Percentiles rank a stretch among this genome's conserved stretches.
phyloP scores from a whole-genome alignment of 2,329 filamentous ascomycete genomes.

The Lachnellula hyalina region DNA sequence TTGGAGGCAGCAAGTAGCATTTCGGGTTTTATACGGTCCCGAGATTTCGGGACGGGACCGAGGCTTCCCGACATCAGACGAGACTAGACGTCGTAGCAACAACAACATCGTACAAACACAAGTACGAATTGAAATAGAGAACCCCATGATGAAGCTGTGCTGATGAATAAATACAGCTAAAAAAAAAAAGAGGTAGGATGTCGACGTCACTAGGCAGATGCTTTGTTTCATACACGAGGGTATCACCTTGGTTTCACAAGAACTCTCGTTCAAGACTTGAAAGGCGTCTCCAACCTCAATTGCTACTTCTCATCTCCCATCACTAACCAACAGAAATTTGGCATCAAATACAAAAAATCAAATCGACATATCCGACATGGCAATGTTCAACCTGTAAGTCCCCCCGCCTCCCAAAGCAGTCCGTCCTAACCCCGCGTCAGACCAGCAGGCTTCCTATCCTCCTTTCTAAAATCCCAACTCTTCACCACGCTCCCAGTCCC shows the following conservation, averaged over 20 bases:
- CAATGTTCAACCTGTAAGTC: slow-evolving; percentile 7
- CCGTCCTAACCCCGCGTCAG: slow-evolving; percentile 5
- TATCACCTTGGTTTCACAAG: slow-evolving; percentile 8
- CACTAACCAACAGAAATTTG: background rate
- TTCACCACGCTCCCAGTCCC: slow-evolving; percentile 24
- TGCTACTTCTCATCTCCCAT: background rate
- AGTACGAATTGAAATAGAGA: background rate
- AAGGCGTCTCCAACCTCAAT: background rate
- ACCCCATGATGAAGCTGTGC: background rate
- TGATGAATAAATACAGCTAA: background rate
- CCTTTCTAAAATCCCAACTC: slow-evolving; percentile 25
- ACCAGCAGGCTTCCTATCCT: slow-evolving; percentile 20
- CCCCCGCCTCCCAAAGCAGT: background rate
- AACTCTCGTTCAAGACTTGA: background rate
- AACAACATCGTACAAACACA: too few species aligned
- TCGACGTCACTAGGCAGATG: too few species aligned
- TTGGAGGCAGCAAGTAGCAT: background rate
- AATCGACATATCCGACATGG: background rate
- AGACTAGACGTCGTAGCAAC: too few species aligned
- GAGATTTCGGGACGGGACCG: background rate
- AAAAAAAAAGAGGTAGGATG: too few species aligned
- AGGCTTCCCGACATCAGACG: too few species aligned
- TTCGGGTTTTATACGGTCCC: too few species aligned
- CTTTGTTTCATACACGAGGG: background rate
- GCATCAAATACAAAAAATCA: background rate